A percentile compares a stretch with the other conserved stretches of the same genome.
Evolutionary conservation across 2,329 filamentous ascomycete species (phyloP).

Genomic region (Penicillium sp.): DNA sequence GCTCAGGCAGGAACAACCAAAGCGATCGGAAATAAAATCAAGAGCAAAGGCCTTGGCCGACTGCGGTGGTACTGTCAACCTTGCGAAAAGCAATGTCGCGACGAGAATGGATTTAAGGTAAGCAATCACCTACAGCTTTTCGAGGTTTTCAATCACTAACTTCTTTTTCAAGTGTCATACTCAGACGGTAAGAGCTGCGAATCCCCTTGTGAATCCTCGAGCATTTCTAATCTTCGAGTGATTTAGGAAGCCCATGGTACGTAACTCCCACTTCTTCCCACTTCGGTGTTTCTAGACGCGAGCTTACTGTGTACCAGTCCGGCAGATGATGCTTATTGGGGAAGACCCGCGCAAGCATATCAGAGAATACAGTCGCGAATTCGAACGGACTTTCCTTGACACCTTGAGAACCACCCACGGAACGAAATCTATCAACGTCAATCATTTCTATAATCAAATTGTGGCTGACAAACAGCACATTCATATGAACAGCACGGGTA

Average conservation of each 20-base stretch:
- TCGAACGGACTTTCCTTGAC: constrained; percentile 74
- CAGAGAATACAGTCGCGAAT: constrained; percentile 76
- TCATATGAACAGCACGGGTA: constrained; percentile 81
- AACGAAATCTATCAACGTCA: constrained; percentile 84
- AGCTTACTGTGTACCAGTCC: constrained; percentile 49
- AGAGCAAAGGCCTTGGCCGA: constrained; percentile 67
- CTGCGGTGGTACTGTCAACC: constrained; percentile 89
- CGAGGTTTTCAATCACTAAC: too few relatives aligned
- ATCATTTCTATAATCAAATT: constrained; percentile 93
- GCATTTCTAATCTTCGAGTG: not conserved
- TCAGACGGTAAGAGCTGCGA: constrained; percentile 54
- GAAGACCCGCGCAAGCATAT: constrained; percentile 84
- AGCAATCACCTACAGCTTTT: too few relatives aligned
- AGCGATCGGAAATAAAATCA: constrained; percentile 85
- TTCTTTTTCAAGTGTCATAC: constrained; percentile 66
- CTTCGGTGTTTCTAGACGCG: too few relatives aligned
- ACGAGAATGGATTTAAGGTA: constrained; percentile 74
- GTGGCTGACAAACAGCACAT: constrained; percentile 72
- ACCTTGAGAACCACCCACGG: constrained; percentile 80
- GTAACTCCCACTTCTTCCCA: not conserved
- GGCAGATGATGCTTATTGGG: constrained; percentile 84
- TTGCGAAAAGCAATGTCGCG: constrained; percentile 64
- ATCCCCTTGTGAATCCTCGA: not conserved
- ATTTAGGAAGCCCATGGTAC: not conserved
- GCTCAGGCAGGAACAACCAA: constrained; percentile 93